phyloP scores from a whole-genome alignment of 306 rosid species.

The Cotoneaster glaucophyllus region DNA sequence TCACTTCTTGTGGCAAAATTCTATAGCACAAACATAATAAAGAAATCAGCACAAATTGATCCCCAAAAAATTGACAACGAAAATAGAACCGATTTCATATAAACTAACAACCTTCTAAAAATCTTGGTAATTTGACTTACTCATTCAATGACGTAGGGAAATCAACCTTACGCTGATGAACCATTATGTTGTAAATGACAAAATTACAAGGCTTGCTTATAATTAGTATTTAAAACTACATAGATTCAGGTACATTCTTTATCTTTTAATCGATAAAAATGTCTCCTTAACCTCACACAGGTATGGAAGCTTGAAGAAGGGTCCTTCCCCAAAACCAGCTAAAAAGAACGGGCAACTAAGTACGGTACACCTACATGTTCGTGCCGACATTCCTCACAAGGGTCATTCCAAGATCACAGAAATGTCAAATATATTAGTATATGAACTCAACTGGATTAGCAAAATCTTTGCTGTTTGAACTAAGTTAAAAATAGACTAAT shows the following conservation, averaged over 20 bases:
- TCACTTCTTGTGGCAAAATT: constrained; percentile 33
- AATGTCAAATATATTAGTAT: neutral
- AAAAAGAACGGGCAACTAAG: neutral
- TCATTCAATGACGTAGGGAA: neutral
- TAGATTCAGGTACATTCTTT: neutral
- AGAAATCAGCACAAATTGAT: constrained; percentile 5
- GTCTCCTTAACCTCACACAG: neutral
- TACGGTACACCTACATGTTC: neutral
- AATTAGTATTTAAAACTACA: neutral
- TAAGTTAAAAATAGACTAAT: neutral
- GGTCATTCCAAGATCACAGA: neutral
- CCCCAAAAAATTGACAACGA: neutral
- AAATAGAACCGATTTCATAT: neutral
- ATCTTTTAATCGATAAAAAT: neutral
- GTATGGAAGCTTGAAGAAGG: neutral
- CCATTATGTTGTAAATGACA: neutral
- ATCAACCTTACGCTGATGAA: neutral
- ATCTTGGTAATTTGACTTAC: neutral
- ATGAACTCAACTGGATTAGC: neutral
- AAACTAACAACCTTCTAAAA: neutral
- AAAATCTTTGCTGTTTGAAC: neutral
- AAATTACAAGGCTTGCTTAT: neutral
- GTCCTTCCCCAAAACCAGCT: neutral
- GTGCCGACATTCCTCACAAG: neutral
- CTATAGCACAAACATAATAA: constrained; percentile 18